Evolutionary conservation across 805 yeast species (phyloP), one percentile per base, ranked within the genome.

Genomic region (Saccharomycopsis synnaedendra): DNA sequence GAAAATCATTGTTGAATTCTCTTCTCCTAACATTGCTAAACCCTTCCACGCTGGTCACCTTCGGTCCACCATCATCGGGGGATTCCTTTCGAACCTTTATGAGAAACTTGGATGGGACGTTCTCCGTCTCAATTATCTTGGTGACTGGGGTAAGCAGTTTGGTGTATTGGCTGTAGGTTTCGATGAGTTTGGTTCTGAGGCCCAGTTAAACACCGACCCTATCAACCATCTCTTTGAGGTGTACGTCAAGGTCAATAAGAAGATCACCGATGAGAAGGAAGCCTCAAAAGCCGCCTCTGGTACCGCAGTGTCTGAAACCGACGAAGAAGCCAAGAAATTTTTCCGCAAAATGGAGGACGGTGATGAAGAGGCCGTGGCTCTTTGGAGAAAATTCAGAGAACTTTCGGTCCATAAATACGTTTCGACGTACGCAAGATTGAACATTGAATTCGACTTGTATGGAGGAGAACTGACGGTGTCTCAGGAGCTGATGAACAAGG

Each of bases 21-120:
- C 96, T 2, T 89, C 97, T 35, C 99, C 99, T 55, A 93, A 93
- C 67, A 90, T 93, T 60, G 99, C 99, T 55, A 93, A 93, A 69
- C 99, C 99, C 8, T 93, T 93, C 83, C 99, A 93, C 63, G 99
- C 99, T 47, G 99, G 99, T 51, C 99, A 93, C 66, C 77, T 93
- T 66, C 82, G 99, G 68, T 85, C 95, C 33, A 93, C 99, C 41
- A 93, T 93, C 61, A 93, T 93, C 63, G 99, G 99, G 58, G 97
- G 97, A 10, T 93, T 88, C 70, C 65, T 93, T 43, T 69, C 96
- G 39, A 90, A 89, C 66, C 72, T 93, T 63, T 85, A 93, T 63
- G 96, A 88, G 67, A 80, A 78, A 56, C 71, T 82, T 49, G 98
- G 97, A 42, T 93, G 90, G 85, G 76, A 86, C n/a, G 98, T 93